phyloP scores from a whole-genome alignment of 805 yeast species.

The Zygotorulaspora chibaensis region DNA sequence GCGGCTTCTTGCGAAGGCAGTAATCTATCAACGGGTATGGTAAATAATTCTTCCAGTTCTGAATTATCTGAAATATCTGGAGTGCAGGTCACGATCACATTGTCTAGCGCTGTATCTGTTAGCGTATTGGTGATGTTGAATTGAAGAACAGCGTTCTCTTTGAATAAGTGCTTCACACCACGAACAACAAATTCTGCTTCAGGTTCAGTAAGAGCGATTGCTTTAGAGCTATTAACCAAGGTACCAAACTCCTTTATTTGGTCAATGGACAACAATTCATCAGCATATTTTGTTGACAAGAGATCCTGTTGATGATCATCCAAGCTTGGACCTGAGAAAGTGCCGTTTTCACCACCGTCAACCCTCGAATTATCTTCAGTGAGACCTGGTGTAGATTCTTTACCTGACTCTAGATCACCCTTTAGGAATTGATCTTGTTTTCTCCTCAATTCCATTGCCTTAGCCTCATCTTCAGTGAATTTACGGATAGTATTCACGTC shows the following conservation, averaged over 20 bases:
- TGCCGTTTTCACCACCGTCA: constrained; percentile 27
- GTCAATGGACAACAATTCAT: constrained; percentile 64
- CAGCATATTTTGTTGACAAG: constrained; percentile 61
- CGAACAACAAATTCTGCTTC: constrained; percentile 91
- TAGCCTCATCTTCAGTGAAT: constrained; percentile 62
- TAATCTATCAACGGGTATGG: constrained; percentile 68
- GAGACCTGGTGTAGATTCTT: constrained; percentile 14
- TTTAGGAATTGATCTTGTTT: constrained; percentile 36
- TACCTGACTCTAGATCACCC: constrained; percentile 30
- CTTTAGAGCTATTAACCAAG: constrained; percentile 63
- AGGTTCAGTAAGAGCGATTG: constrained; percentile 72
- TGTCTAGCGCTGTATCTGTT: constrained; percentile 68
- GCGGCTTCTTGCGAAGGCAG: constrained; percentile 68
- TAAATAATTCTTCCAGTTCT: constrained; percentile 58
- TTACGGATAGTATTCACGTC: constrained; percentile 66
- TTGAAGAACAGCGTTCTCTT: constrained; percentile 69
- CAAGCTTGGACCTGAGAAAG: constrained; percentile 27
- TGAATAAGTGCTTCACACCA: constrained; percentile 79
- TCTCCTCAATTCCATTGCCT: constrained; percentile 57
- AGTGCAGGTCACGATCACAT: constrained; percentile 66
- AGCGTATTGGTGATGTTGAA: constrained; percentile 82
- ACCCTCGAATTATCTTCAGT: constrained; percentile 16
- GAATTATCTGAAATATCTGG: constrained; percentile 51
- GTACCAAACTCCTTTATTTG: constrained; percentile 72
- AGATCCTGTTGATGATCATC: constrained; percentile 35